phyloP scores from a whole-genome alignment of 257 asterid species.

The Lycium barbarum region DNA sequence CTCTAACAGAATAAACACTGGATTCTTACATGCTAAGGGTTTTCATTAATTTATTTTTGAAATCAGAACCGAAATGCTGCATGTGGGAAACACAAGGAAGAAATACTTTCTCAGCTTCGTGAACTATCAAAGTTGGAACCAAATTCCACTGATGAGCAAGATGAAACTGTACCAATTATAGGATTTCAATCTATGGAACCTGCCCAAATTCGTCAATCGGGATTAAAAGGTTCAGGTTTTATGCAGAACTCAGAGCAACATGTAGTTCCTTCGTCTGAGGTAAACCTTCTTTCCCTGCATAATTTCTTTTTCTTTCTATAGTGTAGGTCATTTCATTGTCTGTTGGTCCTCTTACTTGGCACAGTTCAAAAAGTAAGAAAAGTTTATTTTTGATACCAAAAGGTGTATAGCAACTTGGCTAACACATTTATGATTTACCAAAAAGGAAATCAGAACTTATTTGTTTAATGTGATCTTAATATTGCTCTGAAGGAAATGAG shows the following conservation, averaged over 20 bases:
- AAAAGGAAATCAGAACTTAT: too few species aligned
- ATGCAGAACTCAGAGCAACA: conserved; percentile 43
- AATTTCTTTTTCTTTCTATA: not conserved
- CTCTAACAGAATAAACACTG: not conserved
- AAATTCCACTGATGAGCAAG: conserved; percentile 51
- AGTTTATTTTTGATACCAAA: too few species aligned
- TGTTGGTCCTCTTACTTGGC: not conserved
- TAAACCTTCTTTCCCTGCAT: conserved; percentile 30
- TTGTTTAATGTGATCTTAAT: too few species aligned
- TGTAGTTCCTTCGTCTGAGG: conserved; percentile 58
- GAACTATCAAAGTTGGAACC: conserved; percentile 74
- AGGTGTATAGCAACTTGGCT: too few species aligned
- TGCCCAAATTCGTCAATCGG: conserved; percentile 40
- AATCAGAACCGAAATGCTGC: conserved; percentile 85
- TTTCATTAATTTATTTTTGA: not conserved
- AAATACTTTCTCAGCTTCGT: conserved; percentile 76
- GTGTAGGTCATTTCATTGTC: not conserved
- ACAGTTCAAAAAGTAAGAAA: too few species aligned
- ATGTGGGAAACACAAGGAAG: conserved; percentile 86
- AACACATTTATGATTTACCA: too few species aligned
- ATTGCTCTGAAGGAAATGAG: too few species aligned
- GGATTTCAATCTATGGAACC: conserved; percentile 46
- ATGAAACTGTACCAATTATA: conserved; percentile 45
- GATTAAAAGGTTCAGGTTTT: conserved; percentile 40
- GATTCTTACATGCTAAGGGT: not conserved